Evolutionary conservation across 164 flowering plant species (phyloP), one percentile per base, ranked within the genome.

Genomic region (Saururus chinensis): DNA sequence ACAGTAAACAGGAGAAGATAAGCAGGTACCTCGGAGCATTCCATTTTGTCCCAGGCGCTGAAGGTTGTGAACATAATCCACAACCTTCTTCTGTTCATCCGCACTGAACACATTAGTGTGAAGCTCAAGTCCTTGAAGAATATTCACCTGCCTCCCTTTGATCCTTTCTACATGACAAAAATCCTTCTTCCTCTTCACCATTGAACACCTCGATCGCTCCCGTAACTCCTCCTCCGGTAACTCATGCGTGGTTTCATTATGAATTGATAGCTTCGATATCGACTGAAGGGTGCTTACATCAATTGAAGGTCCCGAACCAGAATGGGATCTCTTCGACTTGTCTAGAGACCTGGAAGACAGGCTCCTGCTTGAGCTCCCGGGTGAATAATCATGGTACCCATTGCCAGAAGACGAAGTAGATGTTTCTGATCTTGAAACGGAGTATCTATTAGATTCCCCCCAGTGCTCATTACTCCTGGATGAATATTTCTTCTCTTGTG

Each of bases 91-190:
- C 57, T 83, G 87, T 74, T 83, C 87, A 53, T 56, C 68, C 0
- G 67, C 68, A 57, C 65, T 70, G 25, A 83, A 83, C 19, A 83
- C 85, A 7, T 61, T 21, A 7, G 80, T 81, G 42, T 81, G 83
- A 56, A 83, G 79, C 64, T 81, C 87, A 58, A 83, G 80, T 30
- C 87, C 85, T 70, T 65, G 61, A 56, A 83, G 71, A n/a, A 79
- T 68, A 71, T 83, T 81, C 10, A 63, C 59, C 0, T 60, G 10
- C 48, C 59, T 79, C 59, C 83, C 82, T 61, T 72, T 48, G 45
- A 76, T 51, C 56, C 53, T 73, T 72, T 83, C 87, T 25, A 61
- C 42, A 49, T 64, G 64, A 14, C 57, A 62, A 71, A 74, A 83
- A 60, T 79, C 70, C 55, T 72, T 83, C 60, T 77, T 79, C 72